A percentile compares a stretch with the other conserved stretches of the same genome.
phyloP scores from a whole-genome alignment of 2,329 filamentous ascomycete genomes.

The Aspergillus bombycis region DNA sequence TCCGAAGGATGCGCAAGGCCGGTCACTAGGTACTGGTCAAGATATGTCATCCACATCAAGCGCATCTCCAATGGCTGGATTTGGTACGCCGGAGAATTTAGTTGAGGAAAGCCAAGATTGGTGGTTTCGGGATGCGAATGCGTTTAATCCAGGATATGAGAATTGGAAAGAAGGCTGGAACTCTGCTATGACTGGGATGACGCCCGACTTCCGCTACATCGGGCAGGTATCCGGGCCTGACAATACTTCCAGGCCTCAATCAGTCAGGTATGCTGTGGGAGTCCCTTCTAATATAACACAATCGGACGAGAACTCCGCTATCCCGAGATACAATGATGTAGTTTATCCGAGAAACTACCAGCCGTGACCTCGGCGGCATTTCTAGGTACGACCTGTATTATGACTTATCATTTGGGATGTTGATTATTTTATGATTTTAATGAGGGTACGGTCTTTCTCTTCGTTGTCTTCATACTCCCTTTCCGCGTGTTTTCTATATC shows the following conservation, averaged over 20 bases:
- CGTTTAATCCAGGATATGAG: constrained; percentile 63
- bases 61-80: constrained; percentile 53
- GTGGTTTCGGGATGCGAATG: constrained; percentile 66
- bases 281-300: constrained; percentile 11
- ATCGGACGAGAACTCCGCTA: constrained; percentile 8
- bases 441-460: background rate
- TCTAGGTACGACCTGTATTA: constrained; percentile 1
- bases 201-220: constrained; percentile 18
- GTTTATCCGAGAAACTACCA: constrained; percentile 19
- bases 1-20: constrained; percentile 25
- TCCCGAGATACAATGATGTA: constrained; percentile 14
- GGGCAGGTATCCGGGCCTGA: constrained; percentile 17
- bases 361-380: background rate
- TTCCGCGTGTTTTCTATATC: background rate
- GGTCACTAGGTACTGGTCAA: constrained; percentile 26
- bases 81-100: constrained; percentile 63
- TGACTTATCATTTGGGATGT: background rate
- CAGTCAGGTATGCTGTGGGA: constrained; percentile 10
- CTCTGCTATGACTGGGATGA: constrained; percentile 19
- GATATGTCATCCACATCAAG: constrained; percentile 43
- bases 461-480: background rate
- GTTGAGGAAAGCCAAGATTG: constrained; percentile 67
- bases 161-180: constrained; percentile 55
- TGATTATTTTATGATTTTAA: background rate
- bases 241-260: constrained; percentile 10